Percentiles rank a stretch among this genome's conserved stretches.
phyloP scores from a whole-genome alignment of 768 basidiomycete genomes.

The Leccinum longicurvipes region DNA sequence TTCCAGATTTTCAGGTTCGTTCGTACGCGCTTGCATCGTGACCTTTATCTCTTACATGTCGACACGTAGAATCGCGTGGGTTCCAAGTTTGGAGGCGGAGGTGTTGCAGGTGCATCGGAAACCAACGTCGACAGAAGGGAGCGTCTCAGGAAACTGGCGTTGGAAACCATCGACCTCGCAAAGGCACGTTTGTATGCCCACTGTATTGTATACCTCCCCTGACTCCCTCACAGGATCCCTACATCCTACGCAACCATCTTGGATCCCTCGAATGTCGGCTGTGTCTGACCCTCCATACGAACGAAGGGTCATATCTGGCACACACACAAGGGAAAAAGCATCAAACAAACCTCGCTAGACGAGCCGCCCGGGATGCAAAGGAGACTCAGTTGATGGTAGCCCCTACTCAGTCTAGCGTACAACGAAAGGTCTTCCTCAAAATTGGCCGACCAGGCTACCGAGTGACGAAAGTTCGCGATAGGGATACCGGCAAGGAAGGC shows the following conservation, averaged over 20 bases:
- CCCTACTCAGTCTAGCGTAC: slow-evolving; percentile 72
- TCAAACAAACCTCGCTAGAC: slow-evolving; percentile 95
- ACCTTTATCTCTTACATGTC: not conserved
- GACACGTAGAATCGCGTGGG: slow-evolving; percentile 83
- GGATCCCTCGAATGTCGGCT: slow-evolving; percentile 98
- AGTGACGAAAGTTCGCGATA: slow-evolving; percentile 95
- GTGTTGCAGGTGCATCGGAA: slow-evolving; percentile 93
- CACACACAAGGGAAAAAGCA: slow-evolving; percentile 99
- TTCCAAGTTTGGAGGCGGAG: slow-evolving; percentile 93
- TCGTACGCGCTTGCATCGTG: not conserved
- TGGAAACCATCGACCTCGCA: slow-evolving; percentile 97
- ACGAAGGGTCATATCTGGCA: slow-evolving; percentile 97
- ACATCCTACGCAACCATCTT: slow-evolving; percentile 97
- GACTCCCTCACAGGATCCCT: slow-evolving; percentile 70
- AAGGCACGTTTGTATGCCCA: slow-evolving; percentile 55
- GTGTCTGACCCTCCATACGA: slow-evolving; percentile 97
- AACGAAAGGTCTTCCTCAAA: slow-evolving; percentile 94
- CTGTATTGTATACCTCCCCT: not conserved
- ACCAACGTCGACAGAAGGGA: slow-evolving; percentile 94
- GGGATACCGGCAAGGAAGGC: slow-evolving; percentile 87
- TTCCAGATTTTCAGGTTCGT: slow-evolving; percentile 66
- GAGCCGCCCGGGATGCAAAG: slow-evolving; percentile 96
- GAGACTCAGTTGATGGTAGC: slow-evolving; percentile 90
- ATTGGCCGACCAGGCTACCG: slow-evolving; percentile 95
- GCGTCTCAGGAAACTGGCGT: slow-evolving; percentile 88